phyloP scores from a whole-genome alignment of 257 asterid genomes.

The Solanum etuberosum region DNA sequence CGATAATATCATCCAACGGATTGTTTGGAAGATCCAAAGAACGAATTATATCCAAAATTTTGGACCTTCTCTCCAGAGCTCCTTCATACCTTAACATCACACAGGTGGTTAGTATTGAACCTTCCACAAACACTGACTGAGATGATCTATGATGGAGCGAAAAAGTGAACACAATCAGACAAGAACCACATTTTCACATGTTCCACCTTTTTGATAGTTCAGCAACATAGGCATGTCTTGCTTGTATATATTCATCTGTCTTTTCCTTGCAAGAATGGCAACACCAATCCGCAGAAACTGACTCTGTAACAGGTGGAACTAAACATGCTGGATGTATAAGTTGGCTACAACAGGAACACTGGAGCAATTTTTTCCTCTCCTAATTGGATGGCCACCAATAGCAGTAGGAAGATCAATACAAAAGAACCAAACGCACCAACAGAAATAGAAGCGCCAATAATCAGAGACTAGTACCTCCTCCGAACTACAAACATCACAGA shows the following conservation, averaged over 20 bases:
- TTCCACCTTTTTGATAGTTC: constrained; percentile 61
- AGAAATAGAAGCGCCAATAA: not conserved
- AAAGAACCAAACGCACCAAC: not conserved
- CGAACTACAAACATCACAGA: constrained; percentile 75
- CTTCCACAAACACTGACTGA: not conserved
- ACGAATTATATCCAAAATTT: constrained; percentile 68
- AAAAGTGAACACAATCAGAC: not conserved
- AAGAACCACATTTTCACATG: not conserved
- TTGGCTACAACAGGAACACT: constrained; percentile 82
- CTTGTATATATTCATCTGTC: constrained; percentile 84
- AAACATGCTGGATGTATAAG: constrained; percentile 75
- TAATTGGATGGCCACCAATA: constrained; percentile 13
- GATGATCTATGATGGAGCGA: not conserved
- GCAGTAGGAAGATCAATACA: not conserved
- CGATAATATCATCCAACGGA: constrained; percentile 96
- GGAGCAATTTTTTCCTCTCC: constrained; percentile 94
- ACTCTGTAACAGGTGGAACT: constrained; percentile 75
- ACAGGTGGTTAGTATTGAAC: not conserved
- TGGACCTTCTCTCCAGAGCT: constrained; percentile 65
- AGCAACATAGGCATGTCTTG: constrained; percentile 57
- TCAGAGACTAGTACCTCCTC: constrained; percentile 51
- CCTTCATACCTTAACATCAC: constrained; percentile 59
- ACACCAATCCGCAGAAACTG: constrained; percentile 64
- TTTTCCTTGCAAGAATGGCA: constrained; percentile 88
- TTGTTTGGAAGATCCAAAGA: constrained; percentile 94